These are phyloP conservation scores for Colletotrichum echinochloae DNA, from an alignment of 2,329 filamentous ascomycete species.

Conservation along the genomic window DNA sequence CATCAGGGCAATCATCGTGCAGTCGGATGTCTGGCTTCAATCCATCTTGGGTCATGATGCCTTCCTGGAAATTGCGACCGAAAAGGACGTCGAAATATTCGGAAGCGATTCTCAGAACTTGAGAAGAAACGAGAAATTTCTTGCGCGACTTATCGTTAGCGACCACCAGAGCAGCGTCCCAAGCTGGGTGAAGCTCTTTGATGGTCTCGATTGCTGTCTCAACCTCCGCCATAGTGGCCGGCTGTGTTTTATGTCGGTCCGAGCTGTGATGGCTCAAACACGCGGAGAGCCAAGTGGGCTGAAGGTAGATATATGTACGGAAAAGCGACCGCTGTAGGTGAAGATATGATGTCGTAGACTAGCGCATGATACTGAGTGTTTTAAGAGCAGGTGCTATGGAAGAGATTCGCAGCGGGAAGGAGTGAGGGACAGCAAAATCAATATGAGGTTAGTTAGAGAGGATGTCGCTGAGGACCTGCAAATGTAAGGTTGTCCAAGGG, in stretches of 20 bases:
- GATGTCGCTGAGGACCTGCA: neutral
- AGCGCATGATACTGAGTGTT: neutral
- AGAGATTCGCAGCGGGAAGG: neutral
- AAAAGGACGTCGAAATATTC: slow-evolving; percentile 1
- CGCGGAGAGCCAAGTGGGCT: too few relatives aligned
- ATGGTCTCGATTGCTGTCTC: neutral
- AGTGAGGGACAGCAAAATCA: neutral
- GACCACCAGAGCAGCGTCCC: slow-evolving; percentile 8
- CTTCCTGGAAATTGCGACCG: neutral
- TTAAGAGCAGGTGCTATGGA: neutral
- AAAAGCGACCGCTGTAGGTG: neutral
- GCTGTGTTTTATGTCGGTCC: too few relatives aligned
- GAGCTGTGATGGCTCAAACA: neutral
- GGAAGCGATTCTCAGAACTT: slow-evolving; percentile 3
- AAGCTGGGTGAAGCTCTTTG: slow-evolving; percentile 1
- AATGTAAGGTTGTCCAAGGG: neutral
- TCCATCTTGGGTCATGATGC: neutral
- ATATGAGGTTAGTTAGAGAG: too few relatives aligned
- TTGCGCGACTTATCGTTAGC: neutral
- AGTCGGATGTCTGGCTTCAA: neutral
- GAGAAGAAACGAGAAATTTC: slow-evolving; percentile 3
- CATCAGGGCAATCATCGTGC: slow-evolving; percentile 1
- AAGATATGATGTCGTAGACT: neutral
- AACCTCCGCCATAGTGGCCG: neutral
- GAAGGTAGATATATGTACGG: neutral